Percentiles rank a stretch among this genome's conserved stretches.
These are phyloP conservation scores for Scheffersomyces quercinus DNA, from an alignment of 1,139 yeast species.

Conservation along the genomic window DNA sequence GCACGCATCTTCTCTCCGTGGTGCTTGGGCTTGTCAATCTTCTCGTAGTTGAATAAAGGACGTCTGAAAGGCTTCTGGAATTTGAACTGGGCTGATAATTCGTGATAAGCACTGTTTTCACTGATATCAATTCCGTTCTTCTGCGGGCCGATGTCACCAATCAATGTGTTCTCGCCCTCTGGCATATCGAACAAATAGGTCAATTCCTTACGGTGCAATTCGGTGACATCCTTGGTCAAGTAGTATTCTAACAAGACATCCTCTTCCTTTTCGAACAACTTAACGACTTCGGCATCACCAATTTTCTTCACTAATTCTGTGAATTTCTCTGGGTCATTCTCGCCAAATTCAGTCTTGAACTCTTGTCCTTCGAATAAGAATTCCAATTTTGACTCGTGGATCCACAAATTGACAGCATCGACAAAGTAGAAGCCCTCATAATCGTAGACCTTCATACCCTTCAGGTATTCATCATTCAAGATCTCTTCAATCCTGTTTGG, in stretches of 20 bases:
- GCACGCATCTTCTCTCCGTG: conserved; percentile 8
- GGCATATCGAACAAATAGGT: conserved; percentile 24
- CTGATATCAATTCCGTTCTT: conserved; percentile 11
- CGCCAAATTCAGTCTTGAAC: conserved; percentile 10
- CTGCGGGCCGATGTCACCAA: conserved; percentile 18
- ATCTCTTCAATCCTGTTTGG: conserved; percentile 28
- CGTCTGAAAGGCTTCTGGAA: conserved; percentile 24
- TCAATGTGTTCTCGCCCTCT: conserved; percentile 17
- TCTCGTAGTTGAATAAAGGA: conserved; percentile 25
- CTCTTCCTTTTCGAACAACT: conserved; percentile 24
- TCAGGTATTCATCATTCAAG: conserved; percentile 27
- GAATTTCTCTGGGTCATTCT: conserved; percentile 18
- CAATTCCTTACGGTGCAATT: conserved; percentile 18
- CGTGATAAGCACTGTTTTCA: conserved; percentile 16
- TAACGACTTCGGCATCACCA: conserved; percentile 17
- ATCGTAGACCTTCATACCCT: conserved; percentile 20
- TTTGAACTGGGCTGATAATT: conserved; percentile 17
- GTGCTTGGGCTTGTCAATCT: conserved; percentile 21
- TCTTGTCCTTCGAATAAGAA: conserved; percentile 16
- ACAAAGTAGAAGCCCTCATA: conserved; percentile 22
- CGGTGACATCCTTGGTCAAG: conserved; percentile 29
- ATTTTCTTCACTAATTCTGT: conserved; percentile 20
- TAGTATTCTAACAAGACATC: conserved; percentile 32
- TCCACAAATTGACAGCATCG: conserved; percentile 27
- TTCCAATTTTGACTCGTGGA: conserved; percentile 20